These are phyloP conservation scores for Pseudevernia furfuracea DNA, from an alignment of 495 filamentous ascomycete genomes.

Conservation along the genomic window DNA sequence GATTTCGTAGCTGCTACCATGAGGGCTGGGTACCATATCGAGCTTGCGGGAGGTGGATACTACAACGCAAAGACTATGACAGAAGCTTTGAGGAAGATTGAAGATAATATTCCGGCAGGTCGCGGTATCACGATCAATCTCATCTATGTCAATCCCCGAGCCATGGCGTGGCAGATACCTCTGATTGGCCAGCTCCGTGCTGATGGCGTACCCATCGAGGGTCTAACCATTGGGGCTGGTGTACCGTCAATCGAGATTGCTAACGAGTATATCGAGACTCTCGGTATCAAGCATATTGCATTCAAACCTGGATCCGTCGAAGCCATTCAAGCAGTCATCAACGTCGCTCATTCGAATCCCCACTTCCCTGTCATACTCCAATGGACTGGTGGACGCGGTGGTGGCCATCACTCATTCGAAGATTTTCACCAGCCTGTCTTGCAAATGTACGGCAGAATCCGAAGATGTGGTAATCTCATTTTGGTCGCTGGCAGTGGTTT, in stretches of 20 bases:
- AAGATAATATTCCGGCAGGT: slow-evolving; percentile 77
- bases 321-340: slow-evolving; percentile 82
- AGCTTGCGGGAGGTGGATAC: slow-evolving; percentile 87
- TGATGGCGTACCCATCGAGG: slow-evolving; percentile 88
- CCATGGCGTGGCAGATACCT: slow-evolving; percentile 97
- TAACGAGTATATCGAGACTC: slow-evolving; percentile 85
- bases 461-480: slow-evolving; percentile 75
- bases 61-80: slow-evolving; percentile 88
- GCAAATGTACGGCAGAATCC: slow-evolving; percentile 81
- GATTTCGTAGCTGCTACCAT: slow-evolving; percentile 94
- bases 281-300: slow-evolving; percentile 89
- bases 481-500: slow-evolving; percentile 89
- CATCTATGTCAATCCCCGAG: slow-evolving; percentile 92
- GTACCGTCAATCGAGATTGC: slow-evolving; percentile 91
- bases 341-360: slow-evolving; percentile 86
- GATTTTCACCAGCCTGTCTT: slow-evolving; percentile 91
- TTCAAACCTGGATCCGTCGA: slow-evolving; percentile 93
- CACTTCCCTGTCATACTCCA: slow-evolving; percentile 84
- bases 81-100: slow-evolving; percentile 80
- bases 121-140: slow-evolving; percentile 90
- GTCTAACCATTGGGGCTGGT: slow-evolving; percentile 88
- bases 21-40: slow-evolving; percentile 90
- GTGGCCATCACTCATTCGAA: slow-evolving; percentile 91
- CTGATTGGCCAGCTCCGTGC: slow-evolving; percentile 74
- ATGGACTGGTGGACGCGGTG: slow-evolving; percentile 91